Evolutionary conservation across 225 moss, liverwort and hornwort genomes (phyloP).

Genomic region (Neckera pumila): DNA sequence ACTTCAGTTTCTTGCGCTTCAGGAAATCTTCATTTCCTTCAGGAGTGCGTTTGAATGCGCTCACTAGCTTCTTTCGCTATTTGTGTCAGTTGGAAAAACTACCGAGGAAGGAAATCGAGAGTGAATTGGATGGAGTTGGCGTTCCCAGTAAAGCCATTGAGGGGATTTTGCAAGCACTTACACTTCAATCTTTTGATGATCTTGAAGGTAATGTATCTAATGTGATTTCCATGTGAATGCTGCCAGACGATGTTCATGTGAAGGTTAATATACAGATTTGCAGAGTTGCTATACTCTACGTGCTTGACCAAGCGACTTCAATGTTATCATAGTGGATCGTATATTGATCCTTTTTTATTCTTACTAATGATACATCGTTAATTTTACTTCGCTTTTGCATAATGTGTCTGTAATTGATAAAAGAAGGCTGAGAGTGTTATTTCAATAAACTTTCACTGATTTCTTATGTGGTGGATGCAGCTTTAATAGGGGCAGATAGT

Average conservation of each 20-base stretch:
- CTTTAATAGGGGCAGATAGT: conserved; percentile 62
- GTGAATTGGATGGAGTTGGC: conserved; percentile 54
- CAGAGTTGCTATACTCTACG: not conserved
- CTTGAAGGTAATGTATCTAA: conserved; percentile 51
- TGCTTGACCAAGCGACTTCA: not conserved
- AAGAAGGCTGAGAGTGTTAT: not conserved
- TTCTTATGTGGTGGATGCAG: conserved; percentile 20
- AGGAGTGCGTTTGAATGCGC: not conserved
- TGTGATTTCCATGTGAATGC: not conserved
- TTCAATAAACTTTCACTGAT: not conserved
- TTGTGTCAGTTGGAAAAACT: conserved; percentile 71
- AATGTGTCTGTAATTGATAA: not conserved
- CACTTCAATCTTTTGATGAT: conserved; percentile 58
- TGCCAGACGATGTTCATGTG: not conserved
- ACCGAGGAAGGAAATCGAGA: conserved; percentile 62
- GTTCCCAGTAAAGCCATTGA: conserved; percentile 51
- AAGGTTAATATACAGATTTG: not conserved
- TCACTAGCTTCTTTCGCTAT: not conserved
- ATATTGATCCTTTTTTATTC: not conserved
- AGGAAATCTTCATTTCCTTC: not conserved
- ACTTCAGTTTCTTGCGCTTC: not conserved
- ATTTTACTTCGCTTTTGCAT: not conserved
- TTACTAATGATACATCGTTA: not conserved
- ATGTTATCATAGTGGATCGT: not conserved
- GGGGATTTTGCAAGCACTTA: conserved; percentile 71